Base-by-base conservation (phyloP, 306 rosid genomes). In the Vigna angularis region DNA sequence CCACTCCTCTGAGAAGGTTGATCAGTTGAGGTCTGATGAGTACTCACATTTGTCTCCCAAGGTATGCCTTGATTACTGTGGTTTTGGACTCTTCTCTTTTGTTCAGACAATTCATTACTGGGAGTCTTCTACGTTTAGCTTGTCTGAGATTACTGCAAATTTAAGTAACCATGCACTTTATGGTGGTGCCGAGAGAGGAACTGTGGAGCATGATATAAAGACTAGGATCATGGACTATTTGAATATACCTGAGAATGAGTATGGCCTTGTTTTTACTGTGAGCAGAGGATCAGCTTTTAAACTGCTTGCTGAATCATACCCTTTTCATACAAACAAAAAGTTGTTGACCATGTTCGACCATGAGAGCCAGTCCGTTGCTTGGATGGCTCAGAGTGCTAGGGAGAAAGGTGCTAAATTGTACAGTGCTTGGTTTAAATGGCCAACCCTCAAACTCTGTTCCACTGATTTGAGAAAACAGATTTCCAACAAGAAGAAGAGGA, bases 41-140 rank as follows among this genome's bases (percentile, higher is more conserved):
- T 94, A 94, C 81, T 82, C 91, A 1, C 91, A 94, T 84, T 81
- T 94, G 72, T 83, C 90, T 1, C 96, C 93, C 1, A 94, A 92
- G 98, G 98, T 92, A 88, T 92, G 97, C 93, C 98, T 94, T 71
- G 98, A 94, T 81, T 94, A 94, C 82, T 94, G 98, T 84, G 98
- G 98, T 58, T 94, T 92, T 66, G 98, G 98, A 20, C 91, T 94
- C 47, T 94, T 94, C 75, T 94, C 98, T 66, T 89, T 85, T 70
- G 87, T 90, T 75, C 98, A 94, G 91, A 92, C 98, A 24, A 81
- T 90, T 78, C 98, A 94, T 17, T 87, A 92, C 55, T 92, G 97
- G 98, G 98, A 94, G 70, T 94, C 98, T 17, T 92, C 89, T 72
- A 94, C 98, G 7, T 94, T 94, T 89, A 94, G 98, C 79, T 85